Percentiles rank a stretch among this genome's conserved stretches.
phyloP scores from a whole-genome alignment of 2,329 filamentous ascomycete species.

The Penicillium sp. region DNA sequence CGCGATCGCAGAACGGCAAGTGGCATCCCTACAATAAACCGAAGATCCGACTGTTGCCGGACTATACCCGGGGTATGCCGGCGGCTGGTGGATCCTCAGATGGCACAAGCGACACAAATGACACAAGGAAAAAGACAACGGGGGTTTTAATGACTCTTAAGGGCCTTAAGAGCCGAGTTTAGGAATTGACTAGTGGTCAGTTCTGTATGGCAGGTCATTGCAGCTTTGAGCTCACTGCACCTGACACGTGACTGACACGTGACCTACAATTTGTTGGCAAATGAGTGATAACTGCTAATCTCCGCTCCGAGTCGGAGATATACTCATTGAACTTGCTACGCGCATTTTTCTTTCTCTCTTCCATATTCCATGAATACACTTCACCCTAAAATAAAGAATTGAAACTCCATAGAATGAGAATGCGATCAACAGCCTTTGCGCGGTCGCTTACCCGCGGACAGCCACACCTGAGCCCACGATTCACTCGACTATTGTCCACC shows the following conservation, averaged over 20 bases:
- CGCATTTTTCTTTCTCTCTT: neutral
- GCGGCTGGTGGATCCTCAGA: neutral
- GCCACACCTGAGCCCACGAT: conserved; percentile 3
- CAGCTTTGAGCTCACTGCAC: no score
- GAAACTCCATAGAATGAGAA: conserved; percentile 11
- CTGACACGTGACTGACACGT: no score
- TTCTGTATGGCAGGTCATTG: neutral
- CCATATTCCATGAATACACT: neutral
- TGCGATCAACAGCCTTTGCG: conserved; percentile 6
- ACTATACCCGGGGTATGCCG: neutral
- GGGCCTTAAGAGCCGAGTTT: neutral
- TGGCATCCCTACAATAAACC: neutral
- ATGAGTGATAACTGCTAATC: conserved; percentile 15
- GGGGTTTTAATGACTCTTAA: neutral
- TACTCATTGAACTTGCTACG: neutral
- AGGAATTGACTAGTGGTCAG: neutral
- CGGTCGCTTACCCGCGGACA: conserved; percentile 12
- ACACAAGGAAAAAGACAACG: neutral
- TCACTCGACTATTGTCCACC: conserved; percentile 21
- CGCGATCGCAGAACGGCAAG: neutral
- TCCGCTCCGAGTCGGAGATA: conserved; percentile 22
- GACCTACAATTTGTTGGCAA: neutral
- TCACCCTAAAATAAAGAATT: neutral
- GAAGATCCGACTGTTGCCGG: neutral
- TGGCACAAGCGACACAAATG: neutral